A percentile compares a stretch with the other conserved stretches of the same genome.
phyloP scores from a whole-genome alignment of 805 yeast species.

The Metschnikowia borealis region DNA sequence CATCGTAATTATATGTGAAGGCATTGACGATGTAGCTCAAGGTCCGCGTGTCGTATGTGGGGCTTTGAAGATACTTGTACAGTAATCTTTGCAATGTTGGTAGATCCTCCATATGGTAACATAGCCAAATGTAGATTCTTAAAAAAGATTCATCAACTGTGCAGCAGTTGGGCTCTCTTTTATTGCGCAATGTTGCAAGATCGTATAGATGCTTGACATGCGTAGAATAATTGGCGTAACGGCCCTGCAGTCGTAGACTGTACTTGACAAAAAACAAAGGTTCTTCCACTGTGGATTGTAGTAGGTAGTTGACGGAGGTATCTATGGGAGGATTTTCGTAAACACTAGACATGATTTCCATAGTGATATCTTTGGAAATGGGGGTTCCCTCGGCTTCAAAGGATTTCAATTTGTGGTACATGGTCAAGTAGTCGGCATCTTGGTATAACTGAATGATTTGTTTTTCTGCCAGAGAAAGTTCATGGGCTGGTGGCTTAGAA shows the following conservation, averaged over 20 bases:
- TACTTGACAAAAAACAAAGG: constrained; percentile 11
- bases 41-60: constrained; percentile 21
- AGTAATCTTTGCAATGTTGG: constrained; percentile 21
- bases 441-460: constrained; percentile 14
- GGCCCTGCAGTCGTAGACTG: constrained; percentile 9
- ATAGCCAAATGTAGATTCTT: constrained; percentile 30
- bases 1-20: constrained; percentile 31
- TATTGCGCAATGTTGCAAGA: constrained; percentile 20
- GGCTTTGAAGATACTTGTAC: constrained; percentile 19
- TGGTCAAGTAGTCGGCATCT: constrained; percentile 7
- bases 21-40: constrained; percentile 28
- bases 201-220: constrained; percentile 22
- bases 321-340: constrained; percentile 13
- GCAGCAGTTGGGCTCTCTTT: not conserved
- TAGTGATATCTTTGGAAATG: constrained; percentile 10
- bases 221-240: constrained; percentile 11
- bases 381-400: constrained; percentile 6
- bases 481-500: not conserved
- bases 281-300: constrained; percentile 11
- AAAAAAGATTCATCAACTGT: constrained; percentile 16
- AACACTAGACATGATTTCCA: constrained; percentile 14
- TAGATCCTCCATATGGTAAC: constrained; percentile 34
- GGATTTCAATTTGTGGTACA: constrained; percentile 10
- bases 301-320: constrained; percentile 9
- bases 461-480: constrained; percentile 10